Base-by-base conservation (phyloP, 305 asterid species). In the Fraxinus floribunda region DNA sequence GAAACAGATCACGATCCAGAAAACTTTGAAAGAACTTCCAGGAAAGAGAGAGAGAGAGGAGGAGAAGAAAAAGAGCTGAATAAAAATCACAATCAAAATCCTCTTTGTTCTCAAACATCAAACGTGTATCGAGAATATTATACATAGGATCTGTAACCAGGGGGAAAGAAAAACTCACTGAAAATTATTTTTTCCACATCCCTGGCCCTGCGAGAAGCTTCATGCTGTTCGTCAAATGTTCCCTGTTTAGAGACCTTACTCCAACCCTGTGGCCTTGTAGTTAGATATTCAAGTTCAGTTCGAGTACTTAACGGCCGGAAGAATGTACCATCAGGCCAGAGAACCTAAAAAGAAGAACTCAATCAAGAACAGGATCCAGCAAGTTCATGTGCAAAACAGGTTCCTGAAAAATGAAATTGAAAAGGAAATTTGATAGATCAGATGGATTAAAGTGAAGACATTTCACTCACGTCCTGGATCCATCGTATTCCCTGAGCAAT, bases 191-290 rank as follows among this genome's bases (percentile, higher is more conserved):
- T 93, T 86, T 94, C 92, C 86, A 96, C 98, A 83, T 92, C 91
- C 82, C 89, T 93, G 73, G 99, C 99, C 86, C 94, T 86, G 79
- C 99, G 99, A 85, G 97, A 91, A 83, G 99, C 98, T 93, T 96
- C 99, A 44, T 92, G 98, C 85, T 93, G 98, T 81, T 93, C 94
- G 89, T 92, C 98, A 80, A 96, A 96, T 84, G 98, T 90, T 52
- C 92, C 98, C n/a, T 89, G 87, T 82, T 86, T 91, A 41, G 88
- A 20, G 66, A 73, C 86, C 88, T 82, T 91, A 89, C 88, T 86
- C 85, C 90, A 88, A 24, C 87, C 84, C 38, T 89, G 24, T 83
- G 80, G 89, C 84, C 85, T 86, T 26, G 82, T 76, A 74, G 85
- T 80, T 78, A 81, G 92, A 76, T 74, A 18, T 68, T 84, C 88